phyloP scores from a whole-genome alignment of 2,329 filamentous ascomycete genomes.

The Microdochium nivale region DNA sequence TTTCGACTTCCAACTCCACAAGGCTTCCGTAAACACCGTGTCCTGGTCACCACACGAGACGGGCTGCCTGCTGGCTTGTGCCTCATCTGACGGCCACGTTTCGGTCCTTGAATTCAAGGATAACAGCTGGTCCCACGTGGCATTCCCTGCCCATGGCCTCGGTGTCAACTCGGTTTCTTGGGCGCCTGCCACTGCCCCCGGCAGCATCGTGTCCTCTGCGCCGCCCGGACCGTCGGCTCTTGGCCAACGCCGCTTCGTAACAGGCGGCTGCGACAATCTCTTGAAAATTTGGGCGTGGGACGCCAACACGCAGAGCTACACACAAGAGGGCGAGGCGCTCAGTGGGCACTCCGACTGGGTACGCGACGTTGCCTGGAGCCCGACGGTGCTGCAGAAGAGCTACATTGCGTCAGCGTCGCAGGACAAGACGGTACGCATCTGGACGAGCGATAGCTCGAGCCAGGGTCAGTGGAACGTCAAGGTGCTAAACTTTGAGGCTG shows the following conservation, averaged over 20 bases:
- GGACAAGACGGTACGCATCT: constrained; percentile 96
- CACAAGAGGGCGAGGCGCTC: constrained; percentile 55
- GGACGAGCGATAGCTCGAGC: constrained; percentile 68
- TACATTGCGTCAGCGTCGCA: constrained; percentile 95
- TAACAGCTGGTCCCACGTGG: constrained; percentile 81
- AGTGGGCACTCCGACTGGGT: constrained; percentile 92
- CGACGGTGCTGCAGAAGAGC: constrained; percentile 86
- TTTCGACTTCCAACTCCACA: constrained; percentile 89
- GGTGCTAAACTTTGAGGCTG: constrained; percentile 76
- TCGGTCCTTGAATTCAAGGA: constrained; percentile 95
- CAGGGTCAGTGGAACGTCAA: constrained; percentile 76
- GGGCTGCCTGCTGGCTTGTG: constrained; percentile 89
- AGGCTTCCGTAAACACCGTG: constrained; percentile 92
- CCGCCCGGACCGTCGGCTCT: constrained; percentile 45
- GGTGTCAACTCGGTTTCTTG: constrained; percentile 95
- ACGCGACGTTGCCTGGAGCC: constrained; percentile 93
- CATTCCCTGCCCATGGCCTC: constrained; percentile 85
- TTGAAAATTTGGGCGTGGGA: constrained; percentile 91
- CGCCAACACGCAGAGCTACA: constrained; percentile 49
- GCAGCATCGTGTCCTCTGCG: constrained; percentile 71
- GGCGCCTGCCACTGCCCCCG: constrained; percentile 79
- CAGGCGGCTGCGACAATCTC: constrained; percentile 86
- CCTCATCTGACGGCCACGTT: constrained; percentile 87
- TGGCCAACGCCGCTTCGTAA: constrained; percentile 77
- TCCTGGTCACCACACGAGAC: constrained; percentile 96